phyloP scores from a whole-genome alignment of 257 asterid species.

The Solanum sejunctum region DNA sequence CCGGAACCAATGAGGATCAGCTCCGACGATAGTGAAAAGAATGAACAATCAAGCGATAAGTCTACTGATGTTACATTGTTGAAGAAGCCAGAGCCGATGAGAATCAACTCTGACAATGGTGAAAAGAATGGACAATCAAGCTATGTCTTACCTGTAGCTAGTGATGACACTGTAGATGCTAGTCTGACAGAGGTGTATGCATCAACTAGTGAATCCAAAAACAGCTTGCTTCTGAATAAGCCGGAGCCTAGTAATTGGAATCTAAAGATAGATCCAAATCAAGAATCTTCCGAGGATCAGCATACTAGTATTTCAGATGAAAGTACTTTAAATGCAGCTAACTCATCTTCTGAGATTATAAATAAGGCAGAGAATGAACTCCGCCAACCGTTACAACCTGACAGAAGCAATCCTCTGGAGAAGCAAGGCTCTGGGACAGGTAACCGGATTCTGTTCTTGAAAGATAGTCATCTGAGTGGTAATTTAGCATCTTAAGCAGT shows the following conservation, averaged over 20 bases:
- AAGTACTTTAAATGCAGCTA: slow-evolving; percentile 7
- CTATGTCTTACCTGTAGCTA: slow-evolving; percentile 8
- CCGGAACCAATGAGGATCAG: slow-evolving; percentile 34
- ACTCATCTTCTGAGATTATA: slow-evolving; percentile 3
- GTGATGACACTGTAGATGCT: slow-evolving; percentile 8
- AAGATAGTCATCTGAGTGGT: not conserved
- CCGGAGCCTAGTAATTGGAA: slow-evolving; percentile 24
- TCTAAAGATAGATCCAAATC: slow-evolving; percentile 22
- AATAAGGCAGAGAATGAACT: not conserved
- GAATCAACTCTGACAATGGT: slow-evolving; percentile 4
- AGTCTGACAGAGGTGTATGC: not conserved
- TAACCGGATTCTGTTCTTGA: slow-evolving; percentile 18
- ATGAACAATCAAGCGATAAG: slow-evolving; percentile 3
- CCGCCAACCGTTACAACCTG: slow-evolving; percentile 5
- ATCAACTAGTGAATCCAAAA: slow-evolving; percentile 7
- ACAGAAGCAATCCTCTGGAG: slow-evolving; percentile 11
- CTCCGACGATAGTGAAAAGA: slow-evolving; percentile 17
- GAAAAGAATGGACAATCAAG: slow-evolving; percentile 16
- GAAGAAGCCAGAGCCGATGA: slow-evolving; percentile 56
- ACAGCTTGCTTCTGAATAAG: slow-evolving; percentile 22
- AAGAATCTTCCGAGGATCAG: slow-evolving; percentile 19
- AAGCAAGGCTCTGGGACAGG: slow-evolving; percentile 37
- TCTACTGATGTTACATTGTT: slow-evolving; percentile 33
- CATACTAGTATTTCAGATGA: slow-evolving; percentile 1
- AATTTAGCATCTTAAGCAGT: not conserved